A percentile compares a stretch with the other conserved stretches of the same genome.
These are phyloP conservation scores for Fabrea salina DNA, from an alignment of 169 alveolate species.

Conservation along the genomic window DNA sequence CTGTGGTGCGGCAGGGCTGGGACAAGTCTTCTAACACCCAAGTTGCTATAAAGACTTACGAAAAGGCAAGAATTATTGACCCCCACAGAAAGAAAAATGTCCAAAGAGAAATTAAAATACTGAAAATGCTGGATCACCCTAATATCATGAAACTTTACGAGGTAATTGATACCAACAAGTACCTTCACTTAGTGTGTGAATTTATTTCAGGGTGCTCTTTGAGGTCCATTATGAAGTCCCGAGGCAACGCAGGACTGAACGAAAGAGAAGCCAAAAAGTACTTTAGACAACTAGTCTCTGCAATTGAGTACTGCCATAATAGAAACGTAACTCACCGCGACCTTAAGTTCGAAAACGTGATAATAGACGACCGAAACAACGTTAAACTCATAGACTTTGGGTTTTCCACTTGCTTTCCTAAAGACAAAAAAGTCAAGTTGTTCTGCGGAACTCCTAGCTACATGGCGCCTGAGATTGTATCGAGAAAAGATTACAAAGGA, in stretches of 20 bases:
- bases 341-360: slow-evolving; percentile 77
- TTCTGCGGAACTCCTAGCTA: slow-evolving; percentile 79
- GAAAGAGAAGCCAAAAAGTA: slow-evolving; percentile 72
- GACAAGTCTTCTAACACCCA: slow-evolving; percentile 37
- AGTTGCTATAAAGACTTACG: slow-evolving; percentile 69
- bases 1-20: slow-evolving; percentile 43
- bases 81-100: slow-evolving; percentile 67
- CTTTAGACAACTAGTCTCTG: slow-evolving; percentile 65
- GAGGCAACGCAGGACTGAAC: slow-evolving; percentile 53
- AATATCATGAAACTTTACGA: slow-evolving; percentile 65
- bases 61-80: slow-evolving; percentile 67
- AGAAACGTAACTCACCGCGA: slow-evolving; percentile 77
- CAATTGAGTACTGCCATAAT: slow-evolving; percentile 69
- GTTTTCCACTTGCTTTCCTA: slow-evolving; percentile 43
- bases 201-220: slow-evolving; percentile 64
- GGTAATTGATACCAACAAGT: slow-evolving; percentile 51
- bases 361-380: slow-evolving; percentile 53
- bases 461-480: slow-evolving; percentile 79
- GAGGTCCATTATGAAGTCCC: slow-evolving; percentile 54
- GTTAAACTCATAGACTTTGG: slow-evolving; percentile 84
- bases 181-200: slow-evolving; percentile 60
- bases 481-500: slow-evolving; percentile 63
- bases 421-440: slow-evolving; percentile 42
- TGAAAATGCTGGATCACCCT: slow-evolving; percentile 64
- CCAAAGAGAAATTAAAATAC: slow-evolving; percentile 68